Base-by-base conservation (phyloP, 352 stramenopile species). In the Saprolegnia diclina region DNA sequence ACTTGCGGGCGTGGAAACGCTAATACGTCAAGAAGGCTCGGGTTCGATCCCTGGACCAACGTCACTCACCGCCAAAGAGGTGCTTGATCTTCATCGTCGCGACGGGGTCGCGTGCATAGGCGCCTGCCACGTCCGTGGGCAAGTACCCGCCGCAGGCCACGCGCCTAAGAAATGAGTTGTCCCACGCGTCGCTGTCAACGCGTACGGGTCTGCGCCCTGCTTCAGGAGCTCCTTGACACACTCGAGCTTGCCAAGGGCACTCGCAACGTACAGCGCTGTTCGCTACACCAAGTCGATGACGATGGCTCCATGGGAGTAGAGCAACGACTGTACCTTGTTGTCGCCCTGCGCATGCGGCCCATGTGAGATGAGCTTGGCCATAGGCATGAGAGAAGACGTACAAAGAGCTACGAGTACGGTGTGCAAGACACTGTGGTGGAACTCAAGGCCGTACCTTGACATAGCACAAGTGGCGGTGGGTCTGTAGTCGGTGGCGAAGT, bases 31-130 rank as follows among this genome's bases (percentile, higher is more conserved):
- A 52, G 45, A 29, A 19, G n/a, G n/a, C n/a, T 14, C 26, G 35
- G 21, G 26, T 24, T 21, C 22, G 26, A 22, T 19, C 29, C 32
- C n/a, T 37, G n/a, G 22, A 24, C 4, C 29, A 56, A 45, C 21
- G 19, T n/a, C 4, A 9, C 7, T 22, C 55, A 92, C 83, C 81
- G 77, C 74, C 65, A 19, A 92, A 76, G 19, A 87, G 71, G 53
- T 78, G 76, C 45, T 73, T 76, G 42, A 87, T 78, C 71, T 90
- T 90, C 83, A 90, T 92, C 64, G 76, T 71, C 56, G 83, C 79
- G 32, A 89, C 73, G 16, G 71, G 32, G 67, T 88, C 71, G 14
- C 48, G 19, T 9, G 72, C 76, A 0, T 74, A 81, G 29, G 79
- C 77, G 21, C 81, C 80, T 18, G 80, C 77, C 0, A 91, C 78